These are phyloP conservation scores for Micractinium conductrix DNA, from an alignment of 139 green algal species.

Conservation along the genomic window DNA sequence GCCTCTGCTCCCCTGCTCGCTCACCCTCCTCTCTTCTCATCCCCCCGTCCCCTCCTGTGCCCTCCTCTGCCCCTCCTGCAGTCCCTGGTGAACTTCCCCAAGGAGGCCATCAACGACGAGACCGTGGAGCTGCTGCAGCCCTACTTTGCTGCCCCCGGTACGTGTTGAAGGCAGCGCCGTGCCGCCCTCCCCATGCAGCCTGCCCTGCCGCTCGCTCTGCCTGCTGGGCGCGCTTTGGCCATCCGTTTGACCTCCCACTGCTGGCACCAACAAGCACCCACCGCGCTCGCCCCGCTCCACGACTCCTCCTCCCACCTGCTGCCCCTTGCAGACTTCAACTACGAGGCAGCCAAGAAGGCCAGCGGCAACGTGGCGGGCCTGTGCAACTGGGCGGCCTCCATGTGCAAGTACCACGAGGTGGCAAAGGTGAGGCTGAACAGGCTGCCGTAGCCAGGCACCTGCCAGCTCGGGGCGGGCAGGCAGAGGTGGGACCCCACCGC, in stretches of 20 bases:
- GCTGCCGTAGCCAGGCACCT: not conserved
- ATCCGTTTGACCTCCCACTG: no score
- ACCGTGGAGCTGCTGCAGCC: constrained; percentile 90
- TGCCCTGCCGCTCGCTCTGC: no score
- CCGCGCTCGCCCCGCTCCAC: no score
- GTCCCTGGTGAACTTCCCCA: constrained; percentile 92
- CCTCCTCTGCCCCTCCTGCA: not conserved
- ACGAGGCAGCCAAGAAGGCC: constrained; percentile 87
- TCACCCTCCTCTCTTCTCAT: not conserved
- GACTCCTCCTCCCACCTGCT: no score
- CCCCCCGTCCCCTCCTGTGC: not conserved
- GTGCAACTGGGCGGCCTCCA: constrained; percentile 93
- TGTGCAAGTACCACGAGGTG: constrained; percentile 96
- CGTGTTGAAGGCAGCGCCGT: no score
- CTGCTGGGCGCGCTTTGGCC: no score
- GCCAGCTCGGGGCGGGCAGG: not conserved
- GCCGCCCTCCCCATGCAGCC: no score
- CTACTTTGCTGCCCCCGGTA: constrained; percentile 86
- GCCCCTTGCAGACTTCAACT: constrained; percentile 99
- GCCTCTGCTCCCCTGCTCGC: no score
- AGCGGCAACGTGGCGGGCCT: constrained; percentile 87
- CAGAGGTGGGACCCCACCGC: not conserved
- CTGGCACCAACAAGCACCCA: no score
- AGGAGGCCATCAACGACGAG: constrained; percentile 95
- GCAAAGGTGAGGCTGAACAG: constrained; percentile 50